Conservation (phyloP, 1,284 basidiomycete genomes). For the Irpex rosettiformis region DNA sequence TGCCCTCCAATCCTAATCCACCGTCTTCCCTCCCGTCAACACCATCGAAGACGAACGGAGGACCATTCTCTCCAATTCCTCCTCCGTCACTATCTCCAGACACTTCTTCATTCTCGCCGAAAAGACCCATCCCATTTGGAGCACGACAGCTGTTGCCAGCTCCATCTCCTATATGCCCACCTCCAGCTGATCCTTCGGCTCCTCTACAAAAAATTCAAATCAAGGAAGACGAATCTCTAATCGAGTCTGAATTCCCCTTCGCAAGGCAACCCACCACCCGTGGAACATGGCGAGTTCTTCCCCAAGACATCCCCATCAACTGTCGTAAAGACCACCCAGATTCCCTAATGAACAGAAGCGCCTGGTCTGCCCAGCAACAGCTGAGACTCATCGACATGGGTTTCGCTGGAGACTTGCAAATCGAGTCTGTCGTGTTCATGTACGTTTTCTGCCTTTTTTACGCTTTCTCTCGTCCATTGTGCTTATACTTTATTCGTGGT, state of each 20-base stretch:
- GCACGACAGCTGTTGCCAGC: too few species aligned
- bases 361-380: neutral
- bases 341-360: neutral
- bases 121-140: too few species aligned
- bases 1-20: too few species aligned
- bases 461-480: neutral
- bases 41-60: too few species aligned
- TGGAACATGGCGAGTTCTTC: neutral
- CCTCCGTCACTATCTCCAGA: neutral
- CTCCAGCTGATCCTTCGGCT: neutral
- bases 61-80: neutral
- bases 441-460: neutral
- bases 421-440: neutral
- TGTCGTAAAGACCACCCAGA: neutral
- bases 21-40: too few species aligned
- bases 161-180: neutral
- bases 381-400: neutral
- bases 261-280: neutral
- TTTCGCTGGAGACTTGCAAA: neutral
- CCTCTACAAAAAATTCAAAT: neutral
- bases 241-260: neutral
- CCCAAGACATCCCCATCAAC: neutral
- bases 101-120: too few species aligned
- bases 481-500: neutral
- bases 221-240: neutral